Percentiles rank a stretch among this genome's conserved stretches.
phyloP scores from a whole-genome alignment of 1,139 yeast species.

The Magnusiomyces tetraspermus region DNA sequence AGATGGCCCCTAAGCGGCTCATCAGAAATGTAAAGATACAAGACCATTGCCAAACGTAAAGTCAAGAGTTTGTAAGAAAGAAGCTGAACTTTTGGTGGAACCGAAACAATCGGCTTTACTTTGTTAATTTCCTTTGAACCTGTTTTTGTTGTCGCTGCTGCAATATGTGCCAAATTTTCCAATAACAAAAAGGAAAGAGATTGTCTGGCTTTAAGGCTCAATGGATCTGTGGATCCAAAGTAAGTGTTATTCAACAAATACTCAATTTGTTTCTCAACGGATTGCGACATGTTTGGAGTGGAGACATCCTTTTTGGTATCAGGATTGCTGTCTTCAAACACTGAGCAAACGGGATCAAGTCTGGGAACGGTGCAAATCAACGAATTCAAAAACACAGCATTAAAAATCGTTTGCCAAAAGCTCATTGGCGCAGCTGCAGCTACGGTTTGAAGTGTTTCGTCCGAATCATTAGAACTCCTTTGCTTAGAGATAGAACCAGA shows the following conservation, averaged over 20 bases:
- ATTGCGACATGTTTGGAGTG: conserved; percentile 2
- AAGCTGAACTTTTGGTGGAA: conserved; percentile 8
- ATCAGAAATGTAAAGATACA: conserved; percentile 46
- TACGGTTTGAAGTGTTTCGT: conserved; percentile 27
- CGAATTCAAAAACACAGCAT: conserved; percentile 10
- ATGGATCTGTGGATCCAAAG: conserved; percentile 43
- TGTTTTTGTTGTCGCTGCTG: conserved; percentile 28
- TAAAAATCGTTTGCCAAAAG: conserved; percentile 10
- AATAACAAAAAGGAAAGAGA: conserved; percentile 32
- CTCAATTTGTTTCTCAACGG: neutral
- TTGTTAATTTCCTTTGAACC: conserved; percentile 6
- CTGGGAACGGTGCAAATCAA: conserved; percentile 12
- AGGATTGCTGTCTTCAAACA: neutral
- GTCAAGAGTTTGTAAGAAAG: conserved; percentile 36
- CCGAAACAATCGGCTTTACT: neutral
- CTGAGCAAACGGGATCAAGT: conserved; percentile 9
- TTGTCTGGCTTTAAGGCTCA: conserved; percentile 33
- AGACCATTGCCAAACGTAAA: conserved; percentile 42
- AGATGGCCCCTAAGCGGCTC: conserved; percentile 41
- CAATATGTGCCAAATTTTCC: conserved; percentile 9
- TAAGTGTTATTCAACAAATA: conserved; percentile 23
- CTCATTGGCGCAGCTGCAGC: conserved; percentile 16
- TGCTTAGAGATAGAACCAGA: neutral
- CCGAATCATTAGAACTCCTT: neutral
- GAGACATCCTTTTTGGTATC: neutral